These are phyloP conservation scores for Exophiala bonariae DNA, from an alignment of 2,329 filamentous ascomycete species.

Conservation along the genomic window DNA sequence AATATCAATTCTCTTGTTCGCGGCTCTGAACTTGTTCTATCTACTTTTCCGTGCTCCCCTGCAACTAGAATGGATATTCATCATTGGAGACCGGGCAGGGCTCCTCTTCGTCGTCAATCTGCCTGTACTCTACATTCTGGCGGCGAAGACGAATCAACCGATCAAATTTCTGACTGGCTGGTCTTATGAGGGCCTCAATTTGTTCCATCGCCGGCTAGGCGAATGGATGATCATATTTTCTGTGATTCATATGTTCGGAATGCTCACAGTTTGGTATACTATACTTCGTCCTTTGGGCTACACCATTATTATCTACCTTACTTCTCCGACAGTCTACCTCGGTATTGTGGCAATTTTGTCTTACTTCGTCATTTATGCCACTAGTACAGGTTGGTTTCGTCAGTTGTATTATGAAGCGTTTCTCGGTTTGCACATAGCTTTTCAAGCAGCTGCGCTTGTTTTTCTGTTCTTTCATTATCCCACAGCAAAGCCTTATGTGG, in stretches of 20 bases:
- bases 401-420: conserved; percentile 65
- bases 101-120: conserved; percentile 53
- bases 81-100: conserved; percentile 59
- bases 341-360: conserved; percentile 57
- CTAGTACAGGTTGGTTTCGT: conserved; percentile 60
- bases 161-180: conserved; percentile 60
- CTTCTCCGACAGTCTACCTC: conserved; percentile 52
- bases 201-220: conserved; percentile 64
- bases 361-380: conserved; percentile 64
- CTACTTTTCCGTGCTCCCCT: conserved; percentile 55
- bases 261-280: conserved; percentile 57
- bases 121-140: conserved; percentile 59
- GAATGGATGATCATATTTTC: conserved; percentile 63
- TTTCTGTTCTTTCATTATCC: conserved; percentile 63
- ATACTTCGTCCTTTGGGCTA: conserved; percentile 52
- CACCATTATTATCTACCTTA: conserved; percentile 51
- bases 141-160: conserved; percentile 65
- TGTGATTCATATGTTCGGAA: conserved; percentile 55
- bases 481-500: conserved; percentile 54
- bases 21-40: conserved; percentile 60
- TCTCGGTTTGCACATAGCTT: conserved; percentile 56
- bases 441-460: conserved; percentile 56
- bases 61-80: conserved; percentile 52
- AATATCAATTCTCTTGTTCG: conserved; percentile 51
- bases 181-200: conserved; percentile 66